Evolutionary conservation across 2,329 filamentous ascomycete genomes (phyloP).

Genomic region (Colletotrichum sp.): DNA sequence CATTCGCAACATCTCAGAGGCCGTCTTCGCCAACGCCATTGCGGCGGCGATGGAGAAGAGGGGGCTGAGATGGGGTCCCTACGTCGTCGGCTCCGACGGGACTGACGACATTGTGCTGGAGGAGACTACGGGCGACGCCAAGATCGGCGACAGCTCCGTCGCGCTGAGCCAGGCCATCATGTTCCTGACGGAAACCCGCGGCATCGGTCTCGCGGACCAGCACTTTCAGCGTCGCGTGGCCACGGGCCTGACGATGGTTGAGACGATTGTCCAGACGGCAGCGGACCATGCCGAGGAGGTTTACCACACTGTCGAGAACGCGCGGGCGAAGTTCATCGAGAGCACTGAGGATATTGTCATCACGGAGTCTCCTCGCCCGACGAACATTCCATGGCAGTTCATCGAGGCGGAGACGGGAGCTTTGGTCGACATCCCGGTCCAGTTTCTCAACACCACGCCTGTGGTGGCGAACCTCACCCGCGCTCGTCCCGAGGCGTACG

Average conservation of each 20-base stretch:
- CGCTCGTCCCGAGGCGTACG: slow-evolving; percentile 31
- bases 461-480: slow-evolving; percentile 31
- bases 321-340: slow-evolving; percentile 30
- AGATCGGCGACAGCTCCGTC: slow-evolving; percentile 34
- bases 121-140: slow-evolving; percentile 32
- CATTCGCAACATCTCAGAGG: slow-evolving; percentile 32
- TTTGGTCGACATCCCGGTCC: slow-evolving; percentile 29
- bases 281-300: slow-evolving; percentile 31
- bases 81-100: slow-evolving; percentile 26
- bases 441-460: slow-evolving; percentile 33
- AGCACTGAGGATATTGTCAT: slow-evolving; percentile 32
- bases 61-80: slow-evolving; percentile 33
- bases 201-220: slow-evolving; percentile 33
- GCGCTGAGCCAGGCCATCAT: slow-evolving; percentile 32
- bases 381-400: slow-evolving; percentile 28
- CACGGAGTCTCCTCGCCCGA: slow-evolving; percentile 27
- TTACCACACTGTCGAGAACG: slow-evolving; percentile 27
- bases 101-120: slow-evolving; percentile 22
- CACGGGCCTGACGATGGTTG: slow-evolving; percentile 30
- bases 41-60: slow-evolving; percentile 31
- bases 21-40: slow-evolving; percentile 31
- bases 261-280: slow-evolving; percentile 32
- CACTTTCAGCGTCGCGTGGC: slow-evolving; percentile 34
- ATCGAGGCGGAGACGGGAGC: slow-evolving; percentile 30
- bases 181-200: slow-evolving; percentile 34